These are phyloP conservation scores for Magnusiomyces suaveolens DNA, from an alignment of 1,139 yeast species.

Conservation along the genomic window DNA sequence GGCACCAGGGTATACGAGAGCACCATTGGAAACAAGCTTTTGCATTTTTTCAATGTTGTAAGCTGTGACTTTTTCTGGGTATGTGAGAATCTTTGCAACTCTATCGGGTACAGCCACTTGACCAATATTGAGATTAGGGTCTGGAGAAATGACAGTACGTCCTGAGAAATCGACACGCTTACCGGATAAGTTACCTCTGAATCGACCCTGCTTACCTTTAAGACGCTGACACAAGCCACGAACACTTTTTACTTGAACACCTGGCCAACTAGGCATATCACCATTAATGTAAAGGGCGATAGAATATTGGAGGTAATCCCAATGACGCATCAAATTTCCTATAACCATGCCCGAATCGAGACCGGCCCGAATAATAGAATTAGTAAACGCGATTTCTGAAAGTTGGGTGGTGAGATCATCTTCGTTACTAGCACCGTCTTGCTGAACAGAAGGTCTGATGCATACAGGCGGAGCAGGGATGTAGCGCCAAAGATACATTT, in stretches of 20 bases:
- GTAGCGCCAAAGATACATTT: slow-evolving; percentile 93
- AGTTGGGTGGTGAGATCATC: slow-evolving; percentile 94
- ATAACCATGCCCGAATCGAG: slow-evolving; percentile 90
- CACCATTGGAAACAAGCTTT: slow-evolving; percentile 69
- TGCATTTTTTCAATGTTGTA: slow-evolving; percentile 76
- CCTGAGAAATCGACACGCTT: slow-evolving; percentile 98
- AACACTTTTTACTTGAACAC: slow-evolving; percentile 62
- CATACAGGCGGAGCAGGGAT: slow-evolving; percentile 98
- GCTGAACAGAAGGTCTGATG: slow-evolving; percentile 96
- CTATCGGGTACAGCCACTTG: slow-evolving; percentile 98
- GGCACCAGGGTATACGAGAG: slow-evolving; percentile 90
- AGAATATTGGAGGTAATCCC: slow-evolving; percentile 93
- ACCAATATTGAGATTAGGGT: slow-evolving; percentile 87
- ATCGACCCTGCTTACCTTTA: slow-evolving; percentile 98
- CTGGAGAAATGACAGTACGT: slow-evolving; percentile 97
- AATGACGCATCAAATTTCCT: slow-evolving; percentile 91
- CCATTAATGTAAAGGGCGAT: slow-evolving; percentile 97
- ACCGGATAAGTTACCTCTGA: slow-evolving; percentile 95
- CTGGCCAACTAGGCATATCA: slow-evolving; percentile 53
- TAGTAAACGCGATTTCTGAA: slow-evolving; percentile 94
- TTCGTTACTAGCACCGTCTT: slow-evolving; percentile 87
- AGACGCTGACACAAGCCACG: slow-evolving; percentile 94
- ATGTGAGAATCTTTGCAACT: slow-evolving; percentile 90
- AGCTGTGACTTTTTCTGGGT: slow-evolving; percentile 88
- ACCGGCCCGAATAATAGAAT: slow-evolving; percentile 86